Evolutionary conservation across 129 eudicot genomes (phyloP).

Genomic region (Saussurea involucrata): DNA sequence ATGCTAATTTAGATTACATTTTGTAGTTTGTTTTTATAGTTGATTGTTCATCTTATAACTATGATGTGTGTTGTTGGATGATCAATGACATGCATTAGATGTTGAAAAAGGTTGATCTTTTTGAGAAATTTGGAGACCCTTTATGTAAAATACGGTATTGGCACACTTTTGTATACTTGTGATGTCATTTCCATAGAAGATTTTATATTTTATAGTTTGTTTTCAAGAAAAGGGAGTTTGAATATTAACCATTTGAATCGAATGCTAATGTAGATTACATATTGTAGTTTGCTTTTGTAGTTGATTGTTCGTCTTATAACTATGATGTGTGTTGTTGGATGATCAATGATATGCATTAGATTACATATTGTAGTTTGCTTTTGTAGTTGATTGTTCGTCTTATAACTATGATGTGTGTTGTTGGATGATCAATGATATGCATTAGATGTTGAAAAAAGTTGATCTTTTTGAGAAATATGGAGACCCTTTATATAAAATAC

Average conservation of each 20-base stretch:
- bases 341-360: constrained; percentile 21
- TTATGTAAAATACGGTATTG: not conserved
- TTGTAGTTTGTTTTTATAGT: not conserved
- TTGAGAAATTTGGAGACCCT: not conserved
- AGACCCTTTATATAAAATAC: not conserved
- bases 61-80: constrained; percentile 11
- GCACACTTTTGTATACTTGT: not conserved
- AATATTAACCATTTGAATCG: not conserved
- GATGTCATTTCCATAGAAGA: not conserved
- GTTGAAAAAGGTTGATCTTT: constrained; percentile 13
- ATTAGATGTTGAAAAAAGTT: constrained; percentile 6
- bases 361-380: not conserved
- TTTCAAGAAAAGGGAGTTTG: not conserved
- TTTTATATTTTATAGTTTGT: not conserved
- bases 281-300: not conserved
- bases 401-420: not conserved
- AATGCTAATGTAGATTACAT: not conserved
- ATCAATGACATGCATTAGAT: constrained; percentile 18
- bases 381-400: not conserved
- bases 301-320: not conserved
- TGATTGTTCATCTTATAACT: not conserved
- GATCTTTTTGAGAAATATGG: constrained; percentile 9
- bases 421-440: constrained; percentile 21
- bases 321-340: not conserved
- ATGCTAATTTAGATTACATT: not conserved